Conservation (phyloP, 2,329 filamentous ascomycete genomes). For the Torrubiella hemipterigena region DNA sequence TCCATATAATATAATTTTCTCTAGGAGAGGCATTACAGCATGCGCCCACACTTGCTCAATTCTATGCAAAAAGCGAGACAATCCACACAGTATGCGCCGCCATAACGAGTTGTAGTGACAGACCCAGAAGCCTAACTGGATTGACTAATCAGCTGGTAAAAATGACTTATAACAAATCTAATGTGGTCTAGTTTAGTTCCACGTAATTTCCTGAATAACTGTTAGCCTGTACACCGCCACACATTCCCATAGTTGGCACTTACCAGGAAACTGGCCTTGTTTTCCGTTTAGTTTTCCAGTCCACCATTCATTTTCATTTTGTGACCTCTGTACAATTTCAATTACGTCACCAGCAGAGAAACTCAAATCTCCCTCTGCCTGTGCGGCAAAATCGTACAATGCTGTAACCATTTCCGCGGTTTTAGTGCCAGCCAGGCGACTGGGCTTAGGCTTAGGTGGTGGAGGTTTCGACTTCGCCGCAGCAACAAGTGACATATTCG, state of each 20-base stretch:
- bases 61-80: too few relatives aligned
- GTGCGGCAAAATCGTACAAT: conserved; percentile 90
- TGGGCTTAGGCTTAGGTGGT: conserved; percentile 69
- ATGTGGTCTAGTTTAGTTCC: neutral
- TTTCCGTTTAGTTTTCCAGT: conserved; percentile 67
- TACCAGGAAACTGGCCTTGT: conserved; percentile 91
- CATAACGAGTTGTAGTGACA: too few relatives aligned
- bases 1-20: too few relatives aligned
- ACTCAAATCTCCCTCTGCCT: conserved; percentile 86
- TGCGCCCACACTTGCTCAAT: too few relatives aligned
- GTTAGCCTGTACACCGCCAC: too few relatives aligned
- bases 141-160: too few relatives aligned
- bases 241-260: too few relatives aligned
- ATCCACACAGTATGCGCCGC: too few relatives aligned
- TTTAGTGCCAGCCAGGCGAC: conserved; percentile 52
- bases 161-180: neutral
- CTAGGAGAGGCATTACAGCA: too few relatives aligned
- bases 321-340: conserved; percentile 73
- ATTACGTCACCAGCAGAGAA: conserved; percentile 84
- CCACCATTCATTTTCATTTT: conserved; percentile 98
- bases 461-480: conserved; percentile 55
- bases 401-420: conserved; percentile 72
- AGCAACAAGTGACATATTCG: conserved; percentile 32
- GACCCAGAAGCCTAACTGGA: too few relatives aligned
- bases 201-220: conserved; percentile 8